phyloP scores from a whole-genome alignment of 2,329 filamentous ascomycete genomes.

The Dactylellina haptotyla region DNA sequence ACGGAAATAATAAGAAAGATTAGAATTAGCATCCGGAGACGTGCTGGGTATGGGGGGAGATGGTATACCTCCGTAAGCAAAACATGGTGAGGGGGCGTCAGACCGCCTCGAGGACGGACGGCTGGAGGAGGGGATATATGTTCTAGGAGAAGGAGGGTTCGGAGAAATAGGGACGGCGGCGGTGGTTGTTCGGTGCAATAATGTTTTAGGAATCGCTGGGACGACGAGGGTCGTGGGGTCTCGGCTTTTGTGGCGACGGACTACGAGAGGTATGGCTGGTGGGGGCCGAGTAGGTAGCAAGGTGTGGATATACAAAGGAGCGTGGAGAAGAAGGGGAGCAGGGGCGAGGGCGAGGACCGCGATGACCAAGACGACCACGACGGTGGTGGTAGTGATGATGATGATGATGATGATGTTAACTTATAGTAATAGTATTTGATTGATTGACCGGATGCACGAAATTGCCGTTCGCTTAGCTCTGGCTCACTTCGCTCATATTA shows the following conservation, averaged over 20 bases:
- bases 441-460: background rate
- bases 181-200: no score
- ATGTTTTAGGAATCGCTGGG: no score
- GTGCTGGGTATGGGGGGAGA: background rate
- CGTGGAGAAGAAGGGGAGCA: background rate
- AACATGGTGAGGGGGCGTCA: slow-evolving; percentile 66
- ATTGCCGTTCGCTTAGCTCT: background rate
- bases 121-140: background rate
- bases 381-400: background rate
- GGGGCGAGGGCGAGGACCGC: background rate
- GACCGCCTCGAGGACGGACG: background rate
- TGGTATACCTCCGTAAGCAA: slow-evolving; percentile 70
- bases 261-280: no score
- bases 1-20: slow-evolving; percentile 20
- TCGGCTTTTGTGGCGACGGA: no score
- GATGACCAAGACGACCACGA: slow-evolving; percentile 3
- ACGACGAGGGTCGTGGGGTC: no score
- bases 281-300: background rate
- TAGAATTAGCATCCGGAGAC: slow-evolving; percentile 46
- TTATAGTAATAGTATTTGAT: no score
- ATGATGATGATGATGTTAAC: background rate
- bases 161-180: no score
- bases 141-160: background rate
- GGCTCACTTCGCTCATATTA: no score
- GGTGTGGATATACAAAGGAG: background rate